Evolutionary conservation across 2,329 filamentous ascomycete species (phyloP).

Genomic region (Aspergillus sp.): DNA sequence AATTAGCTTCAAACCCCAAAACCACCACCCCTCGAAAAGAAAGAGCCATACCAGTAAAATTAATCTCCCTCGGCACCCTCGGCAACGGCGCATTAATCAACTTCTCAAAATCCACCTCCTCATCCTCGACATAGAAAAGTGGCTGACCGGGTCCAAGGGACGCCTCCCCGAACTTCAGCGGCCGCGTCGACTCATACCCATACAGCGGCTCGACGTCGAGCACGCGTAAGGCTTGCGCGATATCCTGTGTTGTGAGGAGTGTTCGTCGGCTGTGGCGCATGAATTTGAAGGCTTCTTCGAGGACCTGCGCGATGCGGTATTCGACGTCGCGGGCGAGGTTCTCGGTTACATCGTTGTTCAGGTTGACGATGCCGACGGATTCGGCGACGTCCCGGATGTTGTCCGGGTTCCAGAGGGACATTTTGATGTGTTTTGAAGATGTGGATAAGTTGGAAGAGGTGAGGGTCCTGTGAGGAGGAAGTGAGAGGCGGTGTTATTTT

Average conservation of each 20-base stretch:
- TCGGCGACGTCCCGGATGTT: slow-evolving; percentile 96
- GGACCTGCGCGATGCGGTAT: slow-evolving; percentile 89
- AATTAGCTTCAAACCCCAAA: not conserved
- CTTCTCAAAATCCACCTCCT: slow-evolving; percentile 99
- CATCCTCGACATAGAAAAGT: slow-evolving; percentile 95
- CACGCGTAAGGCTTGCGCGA: slow-evolving; percentile 80
- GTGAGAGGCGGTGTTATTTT: not conserved
- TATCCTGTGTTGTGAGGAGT: slow-evolving; percentile 84
- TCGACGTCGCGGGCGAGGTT: slow-evolving; percentile 92
- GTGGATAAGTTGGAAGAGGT: slow-evolving; percentile 7
- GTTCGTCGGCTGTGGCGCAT: slow-evolving; percentile 92
- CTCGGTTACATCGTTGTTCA: slow-evolving; percentile 85
- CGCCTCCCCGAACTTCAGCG: slow-evolving; percentile 89
- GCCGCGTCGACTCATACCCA: slow-evolving; percentile 90
- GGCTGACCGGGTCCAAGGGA: slow-evolving; percentile 92
- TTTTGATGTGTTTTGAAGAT: slow-evolving; percentile 30
- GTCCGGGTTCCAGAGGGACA: slow-evolving; percentile 90
- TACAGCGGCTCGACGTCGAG: slow-evolving; percentile 95
- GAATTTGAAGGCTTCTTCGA: slow-evolving; percentile 91
- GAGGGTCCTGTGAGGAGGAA: slow-evolving; percentile 9
- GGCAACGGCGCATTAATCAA: slow-evolving; percentile 94
- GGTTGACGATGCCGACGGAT: slow-evolving; percentile 81
- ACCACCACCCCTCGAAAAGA: not conserved
- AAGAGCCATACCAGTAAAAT: slow-evolving; percentile 75
- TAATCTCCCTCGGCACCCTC: slow-evolving; percentile 90